Percentiles rank a stretch among this genome's conserved stretches.
Evolutionary conservation across 352 stramenopile genomes (phyloP).

Genomic region (Aphanomyces euteiches): DNA sequence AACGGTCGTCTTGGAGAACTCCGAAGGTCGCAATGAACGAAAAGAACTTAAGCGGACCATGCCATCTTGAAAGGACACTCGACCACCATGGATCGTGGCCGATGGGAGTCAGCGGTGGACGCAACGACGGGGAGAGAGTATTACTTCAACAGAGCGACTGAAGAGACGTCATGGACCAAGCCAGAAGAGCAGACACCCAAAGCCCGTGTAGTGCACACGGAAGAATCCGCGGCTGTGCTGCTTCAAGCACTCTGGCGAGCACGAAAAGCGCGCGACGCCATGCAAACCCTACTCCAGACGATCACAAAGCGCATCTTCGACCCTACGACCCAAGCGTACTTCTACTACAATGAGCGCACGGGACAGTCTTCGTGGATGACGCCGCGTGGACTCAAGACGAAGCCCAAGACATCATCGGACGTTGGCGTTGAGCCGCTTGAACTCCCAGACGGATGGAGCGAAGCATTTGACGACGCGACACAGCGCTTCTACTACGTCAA

Average conservation of each 20-base stretch:
- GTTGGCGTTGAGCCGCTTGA: slow-evolving; percentile 27
- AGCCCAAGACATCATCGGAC: slow-evolving; percentile 6
- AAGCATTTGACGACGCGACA: slow-evolving; percentile 64
- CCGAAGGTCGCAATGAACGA: not conserved
- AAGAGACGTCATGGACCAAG: slow-evolving; percentile 51
- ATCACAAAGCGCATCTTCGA: slow-evolving; percentile 77
- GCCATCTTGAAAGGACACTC: not conserved
- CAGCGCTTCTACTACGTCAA: slow-evolving; percentile 72
- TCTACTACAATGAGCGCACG: slow-evolving; percentile 78
- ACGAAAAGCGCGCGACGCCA: not conserved
- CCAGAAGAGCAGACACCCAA: slow-evolving; percentile 28
- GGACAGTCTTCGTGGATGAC: slow-evolving; percentile 57
- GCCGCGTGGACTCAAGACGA: slow-evolving; percentile 23
- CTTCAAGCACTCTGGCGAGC: slow-evolving; percentile 23
- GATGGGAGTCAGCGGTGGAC: slow-evolving; percentile 59
- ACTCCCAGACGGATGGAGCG: slow-evolving; percentile 40
- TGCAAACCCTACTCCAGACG: slow-evolving; percentile 16
- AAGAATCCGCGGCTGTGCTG: not conserved
- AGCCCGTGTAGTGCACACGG: slow-evolving; percentile 27
- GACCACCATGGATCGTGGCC: not conserved
- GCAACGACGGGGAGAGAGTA: slow-evolving; percentile 39
- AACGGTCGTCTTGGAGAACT: not conserved
- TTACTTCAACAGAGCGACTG: slow-evolving; percentile 59
- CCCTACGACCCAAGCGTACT: slow-evolving; percentile 45
- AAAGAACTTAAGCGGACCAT: not conserved